These are phyloP conservation scores for Saitozyma podzolica DNA, from an alignment of 768 basidiomycete genomes.

Conservation along the genomic window DNA sequence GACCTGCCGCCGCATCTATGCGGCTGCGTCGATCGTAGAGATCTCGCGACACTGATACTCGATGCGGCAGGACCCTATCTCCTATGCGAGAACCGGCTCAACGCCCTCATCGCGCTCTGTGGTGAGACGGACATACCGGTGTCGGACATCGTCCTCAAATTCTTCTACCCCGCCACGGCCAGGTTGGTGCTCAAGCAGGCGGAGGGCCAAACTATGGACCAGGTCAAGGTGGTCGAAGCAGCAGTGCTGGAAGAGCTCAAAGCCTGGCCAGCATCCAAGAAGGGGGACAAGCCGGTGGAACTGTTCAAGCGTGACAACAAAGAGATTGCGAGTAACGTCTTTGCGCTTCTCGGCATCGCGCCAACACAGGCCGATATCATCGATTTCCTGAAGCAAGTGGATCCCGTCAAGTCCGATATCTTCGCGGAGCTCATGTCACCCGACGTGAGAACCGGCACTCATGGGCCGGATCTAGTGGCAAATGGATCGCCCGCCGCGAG, in stretches of 20 bases:
- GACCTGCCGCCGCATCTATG: slow-evolving; percentile 69
- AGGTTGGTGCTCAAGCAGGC: background rate
- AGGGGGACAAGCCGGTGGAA: background rate
- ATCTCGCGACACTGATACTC: slow-evolving; percentile 70
- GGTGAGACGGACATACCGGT: background rate
- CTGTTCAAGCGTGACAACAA: slow-evolving; percentile 29
- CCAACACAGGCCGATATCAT: background rate
- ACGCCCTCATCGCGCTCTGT: slow-evolving; percentile 2
- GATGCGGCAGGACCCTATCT: slow-evolving; percentile 67
- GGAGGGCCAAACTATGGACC: no score
- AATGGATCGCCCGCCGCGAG: background rate
- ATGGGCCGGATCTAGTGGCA: background rate
- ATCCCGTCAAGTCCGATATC: background rate
- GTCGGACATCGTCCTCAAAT: slow-evolving; percentile 1
- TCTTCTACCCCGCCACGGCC: slow-evolving; percentile 6
- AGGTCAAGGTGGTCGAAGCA: background rate
- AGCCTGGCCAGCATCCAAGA: background rate
- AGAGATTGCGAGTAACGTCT: background rate
- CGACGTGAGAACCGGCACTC: background rate
- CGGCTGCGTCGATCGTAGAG: slow-evolving; percentile 69
- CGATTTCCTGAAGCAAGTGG: background rate
- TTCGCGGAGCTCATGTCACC: background rate
- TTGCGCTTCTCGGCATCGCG: background rate
- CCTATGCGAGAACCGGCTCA: slow-evolving; percentile 1
- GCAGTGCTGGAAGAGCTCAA: background rate